phyloP scores from a whole-genome alignment of 768 basidiomycete species.

The Termitomyces sp. region DNA sequence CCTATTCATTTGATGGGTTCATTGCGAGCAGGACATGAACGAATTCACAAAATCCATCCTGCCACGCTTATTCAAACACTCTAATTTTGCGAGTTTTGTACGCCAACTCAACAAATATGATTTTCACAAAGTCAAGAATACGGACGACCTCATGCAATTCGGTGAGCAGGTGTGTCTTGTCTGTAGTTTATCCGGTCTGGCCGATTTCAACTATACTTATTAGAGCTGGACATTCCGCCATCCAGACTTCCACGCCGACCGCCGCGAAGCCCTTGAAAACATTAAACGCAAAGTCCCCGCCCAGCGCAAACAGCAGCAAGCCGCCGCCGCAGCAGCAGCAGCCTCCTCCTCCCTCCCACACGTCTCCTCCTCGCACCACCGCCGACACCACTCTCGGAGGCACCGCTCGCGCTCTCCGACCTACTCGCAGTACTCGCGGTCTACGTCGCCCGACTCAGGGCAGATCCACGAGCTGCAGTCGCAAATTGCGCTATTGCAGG shows the following conservation, averaged over 20 bases:
- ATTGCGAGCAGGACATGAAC: slow-evolving; percentile 67
- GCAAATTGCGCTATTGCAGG: slow-evolving; percentile 20
- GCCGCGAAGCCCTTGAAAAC: slow-evolving; percentile 49
- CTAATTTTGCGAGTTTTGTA: slow-evolving; percentile 90
- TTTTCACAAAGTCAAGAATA: slow-evolving; percentile 94
- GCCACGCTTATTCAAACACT: slow-evolving; percentile 92
- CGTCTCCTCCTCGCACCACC: slow-evolving; percentile 10
- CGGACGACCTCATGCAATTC: slow-evolving; percentile 70
- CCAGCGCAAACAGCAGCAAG: slow-evolving; percentile 41
- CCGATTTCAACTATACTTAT: background rate
- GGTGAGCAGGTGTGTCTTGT: slow-evolving; percentile 46
- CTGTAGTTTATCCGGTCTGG: background rate
- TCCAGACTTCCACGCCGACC: slow-evolving; percentile 51
- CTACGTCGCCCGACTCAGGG: background rate
- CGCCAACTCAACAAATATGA: slow-evolving; percentile 95
- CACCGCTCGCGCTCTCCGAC: slow-evolving; percentile 10
- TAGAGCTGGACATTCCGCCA: slow-evolving; percentile 58
- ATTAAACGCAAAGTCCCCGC: slow-evolving; percentile 57
- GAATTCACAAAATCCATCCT: slow-evolving; percentile 90
- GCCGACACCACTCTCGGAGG: slow-evolving; percentile 17
- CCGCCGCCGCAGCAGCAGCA: slow-evolving; percentile 7
- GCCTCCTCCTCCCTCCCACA: slow-evolving; percentile 12
- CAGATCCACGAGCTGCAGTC: slow-evolving; percentile 11
- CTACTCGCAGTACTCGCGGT: slow-evolving; percentile 19
- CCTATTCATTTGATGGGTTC: background rate